Percentiles rank a stretch among this genome's conserved stretches.
Conservation (phyloP, 768 basidiomycete genomes). For the Trametes villosa region DNA sequence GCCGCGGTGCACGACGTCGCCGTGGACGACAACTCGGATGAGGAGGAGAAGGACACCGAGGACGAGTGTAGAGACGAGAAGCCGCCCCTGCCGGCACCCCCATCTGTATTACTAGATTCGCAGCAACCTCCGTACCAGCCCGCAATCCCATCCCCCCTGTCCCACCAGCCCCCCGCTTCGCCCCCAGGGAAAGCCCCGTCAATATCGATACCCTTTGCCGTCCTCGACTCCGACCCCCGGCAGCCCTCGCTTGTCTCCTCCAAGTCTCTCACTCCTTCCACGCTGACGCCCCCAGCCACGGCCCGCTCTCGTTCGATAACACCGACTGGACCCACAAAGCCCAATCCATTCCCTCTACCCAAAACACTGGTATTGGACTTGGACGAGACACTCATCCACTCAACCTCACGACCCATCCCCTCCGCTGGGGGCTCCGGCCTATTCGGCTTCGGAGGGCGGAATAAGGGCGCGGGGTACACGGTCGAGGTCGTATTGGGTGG, state of each 20-base stretch:
- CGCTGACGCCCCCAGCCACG: conserved; percentile 11
- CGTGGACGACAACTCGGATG: conserved; percentile 36
- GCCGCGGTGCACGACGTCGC: conserved; percentile 30
- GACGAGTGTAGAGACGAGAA: conserved; percentile 40
- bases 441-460: conserved; percentile 56
- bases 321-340: conserved; percentile 48
- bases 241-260: conserved; percentile 10
- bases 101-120: conserved; percentile 31
- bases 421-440: conserved; percentile 58
- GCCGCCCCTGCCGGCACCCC: conserved; percentile 14
- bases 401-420: conserved; percentile 79
- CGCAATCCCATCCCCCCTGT: conserved; percentile 34
- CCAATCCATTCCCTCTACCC: conserved; percentile 75
- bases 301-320: conserved; percentile 22
- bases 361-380: conserved; percentile 98
- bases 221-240: conserved; percentile 1
- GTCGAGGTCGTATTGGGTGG: conserved; percentile 93
- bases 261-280: not conserved
- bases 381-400: conserved; percentile 98
- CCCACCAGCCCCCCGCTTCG: conserved; percentile 28
- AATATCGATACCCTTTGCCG: conserved; percentile 7
- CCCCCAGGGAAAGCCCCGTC: conserved; percentile 30
- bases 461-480: conserved; percentile 78
- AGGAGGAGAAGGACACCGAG: conserved; percentile 40
- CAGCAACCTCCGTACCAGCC: conserved; percentile 28